These are phyloP conservation scores for Echria macrotheca DNA, from an alignment of 495 filamentous ascomycete genomes.

Conservation along the genomic window DNA sequence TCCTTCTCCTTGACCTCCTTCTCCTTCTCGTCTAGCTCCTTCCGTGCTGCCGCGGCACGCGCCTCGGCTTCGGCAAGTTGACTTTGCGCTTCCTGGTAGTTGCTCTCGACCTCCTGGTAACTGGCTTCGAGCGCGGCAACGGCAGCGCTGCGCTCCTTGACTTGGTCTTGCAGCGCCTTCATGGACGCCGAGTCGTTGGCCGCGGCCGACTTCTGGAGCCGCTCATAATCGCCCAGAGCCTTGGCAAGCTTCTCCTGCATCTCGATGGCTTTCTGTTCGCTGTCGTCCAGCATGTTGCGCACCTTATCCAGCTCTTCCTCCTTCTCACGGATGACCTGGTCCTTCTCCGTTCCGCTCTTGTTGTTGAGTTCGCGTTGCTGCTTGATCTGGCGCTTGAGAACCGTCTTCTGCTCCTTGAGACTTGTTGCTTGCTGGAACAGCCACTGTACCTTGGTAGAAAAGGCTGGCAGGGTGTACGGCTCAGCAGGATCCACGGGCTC, in stretches of 20 bases:
- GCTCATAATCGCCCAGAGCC: conserved; percentile 50
- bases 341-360: conserved; percentile 55
- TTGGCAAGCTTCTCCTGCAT: conserved; percentile 41
- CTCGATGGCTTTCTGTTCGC: conserved; percentile 44
- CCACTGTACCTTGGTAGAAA: conserved; percentile 71
- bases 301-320: conserved; percentile 48
- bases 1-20: conserved; percentile 47
- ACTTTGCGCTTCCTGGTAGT: conserved; percentile 34
- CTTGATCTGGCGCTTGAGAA: conserved; percentile 81
- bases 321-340: conserved; percentile 42
- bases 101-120: conserved; percentile 38
- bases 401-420: conserved; percentile 79
- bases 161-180: conserved; percentile 41
- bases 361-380: conserved; percentile 86
- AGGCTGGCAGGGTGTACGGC: conserved; percentile 59
- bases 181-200: conserved; percentile 29
- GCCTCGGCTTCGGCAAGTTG: conserved; percentile 27
- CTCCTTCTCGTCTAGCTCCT: conserved; percentile 19
- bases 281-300: conserved; percentile 42
- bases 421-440: conserved; percentile 58
- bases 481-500: conserved; percentile 50
- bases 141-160: conserved; percentile 43
- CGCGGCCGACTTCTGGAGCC: conserved; percentile 31
- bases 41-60: conserved; percentile 10
- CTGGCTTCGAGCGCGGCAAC: conserved; percentile 44